These are phyloP conservation scores for Rutstroemia sp. DNA, from an alignment of 2,329 filamentous ascomycete genomes.

Conservation along the genomic window DNA sequence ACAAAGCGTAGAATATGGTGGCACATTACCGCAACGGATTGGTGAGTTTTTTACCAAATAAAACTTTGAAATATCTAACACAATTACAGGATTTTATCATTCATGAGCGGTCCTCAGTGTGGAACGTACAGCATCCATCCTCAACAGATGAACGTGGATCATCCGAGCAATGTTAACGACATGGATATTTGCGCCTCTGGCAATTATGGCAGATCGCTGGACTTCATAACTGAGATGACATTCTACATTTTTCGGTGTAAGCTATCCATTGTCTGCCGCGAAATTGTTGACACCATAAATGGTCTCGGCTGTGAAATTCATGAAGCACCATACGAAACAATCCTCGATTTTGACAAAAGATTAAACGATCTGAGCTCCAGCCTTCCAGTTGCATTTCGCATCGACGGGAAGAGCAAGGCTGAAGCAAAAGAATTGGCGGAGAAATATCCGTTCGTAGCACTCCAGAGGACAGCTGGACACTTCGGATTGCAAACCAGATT, in stretches of 20 bases:
- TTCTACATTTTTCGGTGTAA: slow-evolving; percentile 32
- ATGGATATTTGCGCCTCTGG: slow-evolving; percentile 25
- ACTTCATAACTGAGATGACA: slow-evolving; percentile 30
- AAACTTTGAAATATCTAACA: slow-evolving; percentile 5
- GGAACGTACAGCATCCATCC: slow-evolving; percentile 33
- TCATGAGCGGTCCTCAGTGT: slow-evolving; percentile 29
- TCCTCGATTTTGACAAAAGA: slow-evolving; percentile 30
- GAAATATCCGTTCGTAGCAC: slow-evolving; percentile 16
- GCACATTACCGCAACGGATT: slow-evolving; percentile 33
- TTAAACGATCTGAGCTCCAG: slow-evolving; percentile 27
- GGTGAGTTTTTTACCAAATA: slow-evolving; percentile 20
- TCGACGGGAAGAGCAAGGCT: slow-evolving; percentile 15
- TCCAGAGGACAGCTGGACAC: slow-evolving; percentile 31
- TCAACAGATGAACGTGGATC: slow-evolving; percentile 32
- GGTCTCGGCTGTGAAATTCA: slow-evolving; percentile 18
- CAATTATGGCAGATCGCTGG: slow-evolving; percentile 9
- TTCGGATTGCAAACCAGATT: slow-evolving; percentile 31
- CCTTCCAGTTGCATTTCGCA: slow-evolving; percentile 29
- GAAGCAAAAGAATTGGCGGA: slow-evolving; percentile 4
- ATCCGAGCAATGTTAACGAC: slow-evolving; percentile 32
- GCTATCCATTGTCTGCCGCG: slow-evolving; percentile 31
- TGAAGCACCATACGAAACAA: slow-evolving; percentile 24
- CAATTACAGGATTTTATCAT: slow-evolving; percentile 27
- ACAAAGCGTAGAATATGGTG: slow-evolving; percentile 35
- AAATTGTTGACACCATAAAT: slow-evolving; percentile 30